Conservation (phyloP, 257 asterid species). For the Sherardia arvensis region DNA sequence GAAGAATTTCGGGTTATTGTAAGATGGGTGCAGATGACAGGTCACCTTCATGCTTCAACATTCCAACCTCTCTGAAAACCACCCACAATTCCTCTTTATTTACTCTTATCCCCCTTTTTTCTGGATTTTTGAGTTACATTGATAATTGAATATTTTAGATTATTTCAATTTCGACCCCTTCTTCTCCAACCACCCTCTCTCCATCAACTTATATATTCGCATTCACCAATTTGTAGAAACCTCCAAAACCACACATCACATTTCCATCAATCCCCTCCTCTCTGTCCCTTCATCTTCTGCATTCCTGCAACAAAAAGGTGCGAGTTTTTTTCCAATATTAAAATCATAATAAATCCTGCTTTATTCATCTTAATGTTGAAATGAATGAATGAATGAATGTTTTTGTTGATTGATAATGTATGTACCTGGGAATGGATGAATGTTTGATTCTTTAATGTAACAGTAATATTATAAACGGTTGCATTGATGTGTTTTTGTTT, state of each 20-base stretch:
- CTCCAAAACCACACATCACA: conserved; percentile 1
- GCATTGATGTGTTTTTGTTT: background rate
- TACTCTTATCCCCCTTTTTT: conserved; percentile 16
- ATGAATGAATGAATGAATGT: background rate
- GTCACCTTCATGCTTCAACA: conserved; percentile 62
- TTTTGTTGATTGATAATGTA: background rate
- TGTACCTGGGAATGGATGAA: background rate
- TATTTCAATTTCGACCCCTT: conserved; percentile 24
- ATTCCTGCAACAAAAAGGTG: background rate
- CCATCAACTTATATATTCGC: conserved; percentile 19
- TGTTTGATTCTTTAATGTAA: background rate
- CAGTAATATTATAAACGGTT: background rate
- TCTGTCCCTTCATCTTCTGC: background rate
- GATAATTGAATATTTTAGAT: background rate
- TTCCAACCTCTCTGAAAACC: conserved; percentile 36
- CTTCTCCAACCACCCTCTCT: conserved; percentile 32
- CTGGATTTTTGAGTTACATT: conserved; percentile 5
- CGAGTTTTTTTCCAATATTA: background rate
- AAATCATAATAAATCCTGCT: too few species aligned
- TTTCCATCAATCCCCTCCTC: background rate
- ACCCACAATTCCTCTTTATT: conserved; percentile 19
- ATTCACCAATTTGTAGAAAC: conserved; percentile 11
- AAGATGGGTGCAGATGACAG: conserved; percentile 42
- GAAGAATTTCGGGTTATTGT: conserved; percentile 6
- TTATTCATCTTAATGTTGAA: background rate